Evolutionary conservation across 164 flowering plant genomes (phyloP), one percentile per base, ranked within the genome.

Genomic region (Vitis cinerea): DNA sequence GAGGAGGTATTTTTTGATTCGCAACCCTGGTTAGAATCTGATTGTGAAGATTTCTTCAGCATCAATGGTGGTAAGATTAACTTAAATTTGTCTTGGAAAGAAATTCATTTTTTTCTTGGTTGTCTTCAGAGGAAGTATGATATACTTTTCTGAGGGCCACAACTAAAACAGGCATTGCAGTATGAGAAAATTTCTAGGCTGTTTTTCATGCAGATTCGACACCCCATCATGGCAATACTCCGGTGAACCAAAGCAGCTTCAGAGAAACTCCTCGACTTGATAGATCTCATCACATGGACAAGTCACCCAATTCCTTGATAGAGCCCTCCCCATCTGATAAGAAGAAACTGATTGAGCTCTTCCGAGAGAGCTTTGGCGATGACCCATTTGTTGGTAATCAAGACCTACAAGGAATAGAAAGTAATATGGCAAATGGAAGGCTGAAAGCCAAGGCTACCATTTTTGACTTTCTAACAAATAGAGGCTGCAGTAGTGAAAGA

Each of bases 21-120:
- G 10, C 65, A 76, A 0, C 52, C 64, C 62, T 71, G 81, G 77
- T 50, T 75, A 14, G 84, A 81, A 12, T 81, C 84, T 50, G 84
- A 81, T 50, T 63, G 66, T 50, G 84, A 81, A 29, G 81, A 81
- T 69, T 81, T 52, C 64, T 63, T 73, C 67, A 81, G 81, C 61
- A 74, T 78, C 53, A 61, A 69, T 66, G 79, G 77, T 14, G 84
- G 84, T 81, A 59, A 71, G 77, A 12, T 60, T n/a, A 52, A 3
- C 31, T 16, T 14, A 10, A 14, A 31, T 70, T 14, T 19, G n/a
- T 27, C 15, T 49, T 29, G 50, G 6, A 44, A 50, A 3, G 15
- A 2, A 49, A 9, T 13, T 29, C 48, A 16, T 53, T 31, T 49
- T 69, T 19, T 19, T 54, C 47, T 6, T 49, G 47, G 30, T 27